Conservation (phyloP, 148 eudicot genomes). For the Drosera capensis region DNA sequence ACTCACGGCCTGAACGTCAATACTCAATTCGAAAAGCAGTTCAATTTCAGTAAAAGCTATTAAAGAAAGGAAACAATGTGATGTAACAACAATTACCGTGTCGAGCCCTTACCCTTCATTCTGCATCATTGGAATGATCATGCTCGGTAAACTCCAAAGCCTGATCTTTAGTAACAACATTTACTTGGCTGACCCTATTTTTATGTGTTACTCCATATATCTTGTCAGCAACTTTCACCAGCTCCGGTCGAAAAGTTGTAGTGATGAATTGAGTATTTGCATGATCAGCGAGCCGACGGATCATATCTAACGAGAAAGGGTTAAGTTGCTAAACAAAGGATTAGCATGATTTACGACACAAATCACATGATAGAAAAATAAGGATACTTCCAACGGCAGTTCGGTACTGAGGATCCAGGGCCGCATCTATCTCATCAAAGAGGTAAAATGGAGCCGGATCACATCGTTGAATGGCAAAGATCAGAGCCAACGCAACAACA, state of each 20-base stretch:
- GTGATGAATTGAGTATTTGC: conserved; percentile 81
- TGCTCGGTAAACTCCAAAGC: conserved; percentile 85
- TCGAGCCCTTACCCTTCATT: conserved; percentile 26
- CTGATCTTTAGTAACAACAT: conserved; percentile 58
- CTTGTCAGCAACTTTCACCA: conserved; percentile 92
- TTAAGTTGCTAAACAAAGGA: conserved; percentile 15
- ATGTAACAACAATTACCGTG: too few relatives aligned
- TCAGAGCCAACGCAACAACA: conserved; percentile 84
- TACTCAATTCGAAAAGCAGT: too few relatives aligned
- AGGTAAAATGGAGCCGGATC: conserved; percentile 99
- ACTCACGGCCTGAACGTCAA: too few relatives aligned
- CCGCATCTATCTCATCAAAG: conserved; percentile 98
- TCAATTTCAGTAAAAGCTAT: too few relatives aligned
- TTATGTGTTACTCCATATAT: conserved; percentile 87
- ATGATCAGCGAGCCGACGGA: conserved; percentile 82
- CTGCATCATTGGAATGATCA: conserved; percentile 66
- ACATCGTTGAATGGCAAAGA: conserved; percentile 92
- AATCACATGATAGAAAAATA: neutral
- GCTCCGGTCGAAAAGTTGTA: conserved; percentile 84
- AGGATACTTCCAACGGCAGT: conserved; percentile 99
- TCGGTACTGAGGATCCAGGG: conserved; percentile 98
- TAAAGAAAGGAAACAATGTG: too few relatives aligned
- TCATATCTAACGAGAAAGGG: conserved; percentile 52
- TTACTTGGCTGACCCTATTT: conserved; percentile 72
- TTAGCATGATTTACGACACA: neutral